phyloP scores from a whole-genome alignment of 1,284 basidiomycete genomes.

The Trichosporon coremiiforme region DNA sequence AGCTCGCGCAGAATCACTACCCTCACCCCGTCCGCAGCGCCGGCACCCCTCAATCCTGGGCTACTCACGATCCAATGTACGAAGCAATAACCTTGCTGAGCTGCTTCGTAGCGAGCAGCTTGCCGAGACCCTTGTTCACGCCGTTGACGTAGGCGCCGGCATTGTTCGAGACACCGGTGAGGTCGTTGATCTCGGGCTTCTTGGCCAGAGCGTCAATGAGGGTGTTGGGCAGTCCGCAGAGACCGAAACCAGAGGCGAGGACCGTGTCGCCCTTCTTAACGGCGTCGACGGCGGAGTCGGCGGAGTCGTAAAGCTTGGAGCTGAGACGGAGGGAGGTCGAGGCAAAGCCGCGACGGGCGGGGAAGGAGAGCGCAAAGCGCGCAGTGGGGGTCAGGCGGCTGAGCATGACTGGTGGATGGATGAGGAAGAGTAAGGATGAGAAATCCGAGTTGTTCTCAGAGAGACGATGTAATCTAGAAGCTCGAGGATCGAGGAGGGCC shows the following conservation, averaged over 20 bases:
- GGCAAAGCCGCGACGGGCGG: constrained; percentile 25
- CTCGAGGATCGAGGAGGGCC: neutral
- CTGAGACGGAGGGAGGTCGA: constrained; percentile 20
- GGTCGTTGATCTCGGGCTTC: constrained; percentile 68
- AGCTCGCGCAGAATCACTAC: too few species aligned
- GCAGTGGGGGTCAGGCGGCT: constrained; percentile 12
- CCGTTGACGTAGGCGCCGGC: constrained; percentile 61
- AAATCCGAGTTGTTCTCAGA: neutral
- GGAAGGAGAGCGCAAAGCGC: constrained; percentile 15
- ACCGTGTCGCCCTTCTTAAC: constrained; percentile 77
- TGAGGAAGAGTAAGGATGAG: neutral
- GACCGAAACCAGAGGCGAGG: constrained; percentile 67
- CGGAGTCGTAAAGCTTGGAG: constrained; percentile 72
- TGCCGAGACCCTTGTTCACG: constrained; percentile 59
- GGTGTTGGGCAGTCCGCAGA: constrained; percentile 65
- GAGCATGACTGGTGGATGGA: neutral
- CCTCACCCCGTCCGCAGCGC: too few species aligned
- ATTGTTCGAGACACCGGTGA: constrained; percentile 89
- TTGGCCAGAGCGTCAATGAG: constrained; percentile 74
- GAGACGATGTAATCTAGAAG: neutral
- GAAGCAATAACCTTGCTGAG: constrained; percentile 82
- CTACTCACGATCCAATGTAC: constrained; percentile 67
- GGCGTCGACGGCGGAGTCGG: constrained; percentile 77
- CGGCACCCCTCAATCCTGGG: too few species aligned
- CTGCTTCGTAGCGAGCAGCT: constrained; percentile 70